Base-by-base conservation (phyloP, 176 grass and related monocot genomes). In the Ananas comosus region DNA sequence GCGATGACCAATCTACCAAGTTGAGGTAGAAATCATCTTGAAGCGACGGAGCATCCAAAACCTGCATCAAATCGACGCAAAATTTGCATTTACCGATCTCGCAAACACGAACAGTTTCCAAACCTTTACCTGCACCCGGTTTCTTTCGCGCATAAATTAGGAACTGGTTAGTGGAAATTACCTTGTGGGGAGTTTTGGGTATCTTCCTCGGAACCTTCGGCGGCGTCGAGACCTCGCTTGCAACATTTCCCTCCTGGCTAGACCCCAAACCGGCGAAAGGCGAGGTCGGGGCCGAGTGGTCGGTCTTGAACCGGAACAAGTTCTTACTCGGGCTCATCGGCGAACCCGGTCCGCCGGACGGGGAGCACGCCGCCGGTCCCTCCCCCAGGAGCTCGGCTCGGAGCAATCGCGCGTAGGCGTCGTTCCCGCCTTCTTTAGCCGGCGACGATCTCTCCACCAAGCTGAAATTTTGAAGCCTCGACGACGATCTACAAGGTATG, bases 11-110 rank as follows among this genome's bases (percentile, higher is more conserved):
- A 69, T 99, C 94, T 4, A 99, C 94, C 48, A 99, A 85, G 70
- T 93, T 99, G 29, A 99, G 82, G 79, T 99, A 99, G 82, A 99
- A 99, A 78, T 99, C 94, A 57, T 99, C 94, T 76, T 86, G 82
- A 53, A 99, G 86, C 11, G 87, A 90, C 7, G 89, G 94, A 49
- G 94, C 94, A 76, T 99, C 94, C 17, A 97, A 56, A 19, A 97
- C 93, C 93, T 92, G 50, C 21, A 61, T 25, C 23, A 49, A 16
- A 77, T 50, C 13, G 21, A 75, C 11, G 6, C 13, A 66, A 2
- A 53, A 12, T 23, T 3, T 68, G 10, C 61, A 12, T 51, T 17
- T 4, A 48, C 72, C 9, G 48, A 12, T 63, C 33, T 73, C 13
- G 17, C 10, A 11, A 13, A 49, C 11, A 23, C 11, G 27, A 47